Conservation (phyloP, 306 rosid genomes). For the Vigna angularis region DNA sequence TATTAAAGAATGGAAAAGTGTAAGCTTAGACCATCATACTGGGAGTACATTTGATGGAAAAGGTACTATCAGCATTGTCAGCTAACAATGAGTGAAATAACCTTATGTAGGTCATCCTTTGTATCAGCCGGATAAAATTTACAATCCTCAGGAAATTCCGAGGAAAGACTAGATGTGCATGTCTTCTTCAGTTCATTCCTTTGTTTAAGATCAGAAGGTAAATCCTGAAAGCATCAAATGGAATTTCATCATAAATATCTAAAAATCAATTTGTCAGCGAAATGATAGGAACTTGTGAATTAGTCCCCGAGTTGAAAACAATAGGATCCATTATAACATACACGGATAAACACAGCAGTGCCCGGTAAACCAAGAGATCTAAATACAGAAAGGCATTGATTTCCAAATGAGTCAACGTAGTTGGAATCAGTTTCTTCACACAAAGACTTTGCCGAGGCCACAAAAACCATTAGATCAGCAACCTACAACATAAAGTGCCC, state of each 20-base stretch:
- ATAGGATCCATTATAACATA: slow-evolving; percentile 55
- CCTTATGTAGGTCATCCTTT: slow-evolving; percentile 94
- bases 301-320: slow-evolving; percentile 5
- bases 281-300: slow-evolving; percentile 5
- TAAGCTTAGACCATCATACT: slow-evolving; percentile 32
- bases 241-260: background rate
- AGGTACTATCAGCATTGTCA: slow-evolving; percentile 20
- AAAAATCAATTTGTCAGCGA: slow-evolving; percentile 25
- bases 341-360: slow-evolving; percentile 84
- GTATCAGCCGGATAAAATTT: slow-evolving; percentile 89
- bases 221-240: slow-evolving; percentile 61
- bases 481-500: slow-evolving; percentile 57
- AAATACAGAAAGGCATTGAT: slow-evolving; percentile 89
- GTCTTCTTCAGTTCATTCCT: slow-evolving; percentile 75
- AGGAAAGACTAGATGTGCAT: slow-evolving; percentile 70
- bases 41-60: background rate
- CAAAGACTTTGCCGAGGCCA: slow-evolving; percentile 64
- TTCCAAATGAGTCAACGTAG: slow-evolving; percentile 88
- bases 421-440: slow-evolving; percentile 62
- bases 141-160: slow-evolving; percentile 92
- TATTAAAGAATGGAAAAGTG: slow-evolving; percentile 10
- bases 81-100: slow-evolving; percentile 27
- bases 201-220: slow-evolving; percentile 75
- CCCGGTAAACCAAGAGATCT: slow-evolving; percentile 95
- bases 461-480: slow-evolving; percentile 93